These are phyloP conservation scores for Boletus pseudo-olivaceus DNA, from an alignment of 768 basidiomycete genomes.

Conservation along the genomic window DNA sequence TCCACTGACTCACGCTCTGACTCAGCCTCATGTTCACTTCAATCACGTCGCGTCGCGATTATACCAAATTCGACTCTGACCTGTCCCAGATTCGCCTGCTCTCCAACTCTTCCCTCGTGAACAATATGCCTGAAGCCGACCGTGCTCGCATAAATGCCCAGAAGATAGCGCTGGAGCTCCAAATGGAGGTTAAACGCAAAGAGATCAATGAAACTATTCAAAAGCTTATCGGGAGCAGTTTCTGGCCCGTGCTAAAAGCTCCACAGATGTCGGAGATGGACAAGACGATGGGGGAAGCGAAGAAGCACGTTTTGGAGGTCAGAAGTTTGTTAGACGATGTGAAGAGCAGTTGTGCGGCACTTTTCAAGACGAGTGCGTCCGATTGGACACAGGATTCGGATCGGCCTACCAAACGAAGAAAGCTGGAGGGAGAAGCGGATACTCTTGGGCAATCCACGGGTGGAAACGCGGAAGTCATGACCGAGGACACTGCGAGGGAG, in stretches of 20 bases:
- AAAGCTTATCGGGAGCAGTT: conserved; percentile 33
- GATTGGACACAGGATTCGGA: conserved; percentile 16
- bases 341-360: conserved; percentile 18
- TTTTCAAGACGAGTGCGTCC: conserved; percentile 18
- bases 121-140: conserved; percentile 24
- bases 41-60: conserved; percentile 33
- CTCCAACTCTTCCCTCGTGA: conserved; percentile 22
- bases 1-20: not conserved
- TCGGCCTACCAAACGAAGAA: conserved; percentile 29
- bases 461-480: not conserved
- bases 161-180: conserved; percentile 21
- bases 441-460: not conserved
- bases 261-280: conserved; percentile 26
- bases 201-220: conserved; percentile 30
- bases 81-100: conserved; percentile 26
- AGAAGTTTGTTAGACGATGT: conserved; percentile 22
- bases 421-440: conserved; percentile 10
- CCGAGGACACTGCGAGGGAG: conserved; percentile 11
- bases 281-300: conserved; percentile 20
- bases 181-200: conserved; percentile 30
- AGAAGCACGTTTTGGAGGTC: conserved; percentile 32
- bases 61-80: conserved; percentile 32
- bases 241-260: conserved; percentile 38
- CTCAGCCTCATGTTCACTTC: conserved; percentile 37
- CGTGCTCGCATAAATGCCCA: conserved; percentile 23